These are phyloP conservation scores for Pichia sp. DNA, from an alignment of 1,139 yeast genomes.

Conservation along the genomic window DNA sequence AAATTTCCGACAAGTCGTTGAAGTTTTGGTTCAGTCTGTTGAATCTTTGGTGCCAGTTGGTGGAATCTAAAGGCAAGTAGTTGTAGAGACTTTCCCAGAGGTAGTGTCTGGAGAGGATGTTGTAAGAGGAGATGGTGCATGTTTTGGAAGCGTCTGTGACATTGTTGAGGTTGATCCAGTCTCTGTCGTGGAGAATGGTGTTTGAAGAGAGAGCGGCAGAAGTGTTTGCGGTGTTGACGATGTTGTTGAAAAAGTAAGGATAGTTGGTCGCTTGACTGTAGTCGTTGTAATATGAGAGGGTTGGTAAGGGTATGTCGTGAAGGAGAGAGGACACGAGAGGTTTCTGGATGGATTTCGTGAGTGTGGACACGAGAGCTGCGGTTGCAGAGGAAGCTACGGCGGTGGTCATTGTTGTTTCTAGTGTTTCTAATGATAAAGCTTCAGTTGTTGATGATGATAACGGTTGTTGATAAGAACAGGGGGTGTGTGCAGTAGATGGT, in stretches of 20 bases:
- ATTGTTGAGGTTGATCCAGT: slow-evolving; percentile 11
- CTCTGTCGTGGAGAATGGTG: slow-evolving; percentile 17
- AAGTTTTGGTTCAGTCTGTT: slow-evolving; percentile 42
- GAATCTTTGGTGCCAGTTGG: slow-evolving; percentile 50
- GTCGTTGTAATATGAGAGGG: no score
- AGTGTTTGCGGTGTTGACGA: no score
- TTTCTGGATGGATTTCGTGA: no score
- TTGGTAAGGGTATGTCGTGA: no score
- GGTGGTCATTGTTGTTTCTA: no score
- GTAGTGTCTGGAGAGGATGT: slow-evolving; percentile 54
- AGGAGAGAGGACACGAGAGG: no score
- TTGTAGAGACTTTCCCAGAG: slow-evolving; percentile 57
- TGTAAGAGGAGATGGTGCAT: slow-evolving; percentile 46
- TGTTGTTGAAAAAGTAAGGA: no score
- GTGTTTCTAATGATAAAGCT: no score
- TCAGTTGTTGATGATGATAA: not conserved
- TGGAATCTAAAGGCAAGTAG: slow-evolving; percentile 44
- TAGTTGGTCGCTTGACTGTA: no score
- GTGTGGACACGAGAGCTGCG: not conserved
- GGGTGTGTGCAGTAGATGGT: no score
- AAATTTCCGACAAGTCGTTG: slow-evolving; percentile 34
- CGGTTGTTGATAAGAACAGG: not conserved
- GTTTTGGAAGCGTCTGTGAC: slow-evolving; percentile 9
- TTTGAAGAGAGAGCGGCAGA: not conserved
- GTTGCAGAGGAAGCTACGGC: not conserved